Percentiles rank a stretch among this genome's conserved stretches.
Conservation (phyloP, 441 rosid species). For the Erysimum pusillum region DNA sequence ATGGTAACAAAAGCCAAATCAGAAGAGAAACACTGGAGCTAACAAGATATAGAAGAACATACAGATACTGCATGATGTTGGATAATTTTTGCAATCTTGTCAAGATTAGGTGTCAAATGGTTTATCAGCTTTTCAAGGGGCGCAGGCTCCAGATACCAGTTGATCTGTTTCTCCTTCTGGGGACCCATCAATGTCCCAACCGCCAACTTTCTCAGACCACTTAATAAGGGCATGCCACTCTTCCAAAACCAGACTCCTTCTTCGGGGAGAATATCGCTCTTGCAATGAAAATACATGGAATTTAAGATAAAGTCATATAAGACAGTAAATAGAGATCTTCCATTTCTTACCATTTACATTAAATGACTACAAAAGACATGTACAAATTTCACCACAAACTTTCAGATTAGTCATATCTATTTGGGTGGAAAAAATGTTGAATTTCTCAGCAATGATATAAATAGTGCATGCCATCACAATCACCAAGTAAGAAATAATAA, state of each 20-base stretch:
- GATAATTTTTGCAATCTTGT: slow-evolving; percentile 87
- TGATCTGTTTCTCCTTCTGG: slow-evolving; percentile 80
- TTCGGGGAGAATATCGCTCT: slow-evolving; percentile 94
- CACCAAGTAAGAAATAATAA: slow-evolving; percentile 34
- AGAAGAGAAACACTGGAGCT: slow-evolving; percentile 29
- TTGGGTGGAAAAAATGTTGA: slow-evolving; percentile 28
- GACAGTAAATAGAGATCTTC: slow-evolving; percentile 21
- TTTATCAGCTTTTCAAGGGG: slow-evolving; percentile 80
- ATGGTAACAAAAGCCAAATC: slow-evolving; percentile 39
- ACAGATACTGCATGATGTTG: slow-evolving; percentile 93
- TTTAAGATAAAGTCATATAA: not conserved
- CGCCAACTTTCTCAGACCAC: slow-evolving; percentile 88
- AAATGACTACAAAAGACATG: slow-evolving; percentile 26
- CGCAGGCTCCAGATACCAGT: slow-evolving; percentile 86
- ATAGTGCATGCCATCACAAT: slow-evolving; percentile 28
- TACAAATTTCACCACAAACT: slow-evolving; percentile 7
- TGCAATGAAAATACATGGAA: slow-evolving; percentile 49
- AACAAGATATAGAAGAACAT: slow-evolving; percentile 54
- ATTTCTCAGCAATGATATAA: not conserved
- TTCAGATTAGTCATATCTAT: slow-evolving; percentile 15
- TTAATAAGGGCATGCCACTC: slow-evolving; percentile 89
- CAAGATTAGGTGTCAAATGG: slow-evolving; percentile 85
- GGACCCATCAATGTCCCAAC: slow-evolving; percentile 88
- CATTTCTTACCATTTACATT: slow-evolving; percentile 17
- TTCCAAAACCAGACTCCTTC: slow-evolving; percentile 96